phyloP scores from a whole-genome alignment of 345 rosid species.

The Boechera divaricarpa region DNA sequence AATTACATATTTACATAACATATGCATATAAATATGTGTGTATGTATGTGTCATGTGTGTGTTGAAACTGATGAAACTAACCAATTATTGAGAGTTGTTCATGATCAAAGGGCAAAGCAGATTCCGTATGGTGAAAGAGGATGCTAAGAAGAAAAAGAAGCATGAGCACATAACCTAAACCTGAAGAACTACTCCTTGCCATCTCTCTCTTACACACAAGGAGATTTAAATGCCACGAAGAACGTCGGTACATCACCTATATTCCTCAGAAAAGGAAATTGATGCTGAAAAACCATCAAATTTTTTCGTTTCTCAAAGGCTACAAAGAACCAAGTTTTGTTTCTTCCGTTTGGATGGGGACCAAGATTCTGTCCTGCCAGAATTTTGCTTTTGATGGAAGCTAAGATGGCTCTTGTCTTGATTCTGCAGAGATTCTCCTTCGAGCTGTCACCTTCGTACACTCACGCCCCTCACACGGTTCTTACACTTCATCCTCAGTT shows the following conservation, averaged over 20 bases:
- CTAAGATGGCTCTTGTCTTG: slow-evolving; percentile 56
- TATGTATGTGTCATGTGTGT: not conserved
- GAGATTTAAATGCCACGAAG: too few species aligned
- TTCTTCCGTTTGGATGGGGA: slow-evolving; percentile 45
- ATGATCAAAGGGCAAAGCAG: slow-evolving; percentile 7
- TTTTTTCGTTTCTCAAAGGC: slow-evolving; percentile 64
- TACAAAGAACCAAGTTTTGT: slow-evolving; percentile 55
- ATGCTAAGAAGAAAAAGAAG: slow-evolving; percentile 6
- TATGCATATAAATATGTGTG: too few species aligned
- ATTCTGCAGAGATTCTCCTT: slow-evolving; percentile 55
- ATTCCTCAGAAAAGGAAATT: too few species aligned
- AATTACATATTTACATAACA: too few species aligned
- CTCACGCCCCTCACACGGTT: slow-evolving; percentile 51
- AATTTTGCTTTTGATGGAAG: slow-evolving; percentile 63
- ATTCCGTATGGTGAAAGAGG: slow-evolving; percentile 11
- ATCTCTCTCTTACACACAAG: not conserved
- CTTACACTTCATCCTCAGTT: slow-evolving; percentile 52
- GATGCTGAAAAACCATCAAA: too few species aligned
- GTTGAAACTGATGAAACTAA: slow-evolving; percentile 9
- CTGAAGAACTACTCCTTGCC: not conserved
- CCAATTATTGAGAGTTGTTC: slow-evolving; percentile 10
- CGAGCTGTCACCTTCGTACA: slow-evolving; percentile 55
- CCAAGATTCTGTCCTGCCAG: slow-evolving; percentile 59
- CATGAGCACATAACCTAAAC: not conserved
- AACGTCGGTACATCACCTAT: too few species aligned